A percentile compares a stretch with the other conserved stretches of the same genome.
Evolutionary conservation across 164 flowering plant species (phyloP).

Genomic region (Chimonanthus praecox): DNA sequence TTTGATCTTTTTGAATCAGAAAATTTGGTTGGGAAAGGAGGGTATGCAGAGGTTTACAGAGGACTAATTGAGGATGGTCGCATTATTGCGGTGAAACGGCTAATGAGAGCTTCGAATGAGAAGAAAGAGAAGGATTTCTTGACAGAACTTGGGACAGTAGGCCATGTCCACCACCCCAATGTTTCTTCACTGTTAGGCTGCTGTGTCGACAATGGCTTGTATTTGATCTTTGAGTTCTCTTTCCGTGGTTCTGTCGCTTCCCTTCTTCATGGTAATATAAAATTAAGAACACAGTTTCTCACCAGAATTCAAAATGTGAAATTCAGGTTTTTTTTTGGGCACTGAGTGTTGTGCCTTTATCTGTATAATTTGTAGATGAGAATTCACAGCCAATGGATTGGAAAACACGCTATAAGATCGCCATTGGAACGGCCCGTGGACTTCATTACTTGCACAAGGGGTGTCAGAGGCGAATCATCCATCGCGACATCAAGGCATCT

Average conservation of each 20-base stretch:
- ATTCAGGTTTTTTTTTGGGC: background rate
- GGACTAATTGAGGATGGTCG: constrained; percentile 61
- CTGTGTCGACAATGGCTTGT: constrained; percentile 83
- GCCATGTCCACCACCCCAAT: constrained; percentile 81
- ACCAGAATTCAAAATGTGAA: background rate
- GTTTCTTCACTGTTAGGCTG: constrained; percentile 75
- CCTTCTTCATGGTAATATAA: constrained; percentile 71
- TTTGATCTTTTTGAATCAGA: constrained; percentile 31
- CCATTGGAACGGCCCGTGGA: constrained; percentile 69
- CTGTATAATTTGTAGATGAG: constrained; percentile 37
- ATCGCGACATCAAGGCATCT: constrained; percentile 85
- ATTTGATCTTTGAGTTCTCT: constrained; percentile 79
- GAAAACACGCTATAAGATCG: constrained; percentile 69
- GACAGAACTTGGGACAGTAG: constrained; percentile 88
- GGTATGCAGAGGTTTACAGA: constrained; percentile 90
- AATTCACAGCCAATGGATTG: constrained; percentile 55
- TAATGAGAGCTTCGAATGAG: constrained; percentile 59
- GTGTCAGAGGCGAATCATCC: constrained; percentile 90
- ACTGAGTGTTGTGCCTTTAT: background rate
- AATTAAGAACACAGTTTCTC: background rate
- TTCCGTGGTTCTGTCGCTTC: constrained; percentile 87
- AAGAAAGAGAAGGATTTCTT: constrained; percentile 82
- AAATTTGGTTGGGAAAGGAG: constrained; percentile 87
- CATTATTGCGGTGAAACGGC: constrained; percentile 77
- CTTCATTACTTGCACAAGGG: constrained; percentile 85